Evolutionary conservation across 2,329 filamentous ascomycete genomes (phyloP).

Genomic region (Trichoderma guizhouense): DNA sequence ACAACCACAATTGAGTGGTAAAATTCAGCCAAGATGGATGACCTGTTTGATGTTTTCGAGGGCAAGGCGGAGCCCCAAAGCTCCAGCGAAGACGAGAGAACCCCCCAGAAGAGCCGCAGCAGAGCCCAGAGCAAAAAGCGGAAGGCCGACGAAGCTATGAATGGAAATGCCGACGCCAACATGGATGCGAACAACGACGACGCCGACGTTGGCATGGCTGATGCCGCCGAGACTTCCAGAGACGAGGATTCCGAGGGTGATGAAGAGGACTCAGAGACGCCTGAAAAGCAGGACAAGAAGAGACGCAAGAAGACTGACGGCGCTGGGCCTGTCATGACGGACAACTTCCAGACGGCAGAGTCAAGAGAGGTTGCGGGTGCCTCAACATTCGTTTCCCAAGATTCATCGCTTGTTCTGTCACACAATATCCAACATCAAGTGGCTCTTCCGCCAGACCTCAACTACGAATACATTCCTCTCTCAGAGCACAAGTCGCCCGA

Average conservation of each 20-base stretch:
- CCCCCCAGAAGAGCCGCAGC: conserved; percentile 49
- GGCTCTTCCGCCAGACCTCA: conserved; percentile 85
- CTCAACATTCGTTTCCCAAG: conserved; percentile 62
- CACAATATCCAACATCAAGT: conserved; percentile 99
- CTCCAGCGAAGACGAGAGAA: conserved; percentile 44
- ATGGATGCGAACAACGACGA: conserved; percentile 20
- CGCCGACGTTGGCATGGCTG: conserved; percentile 36
- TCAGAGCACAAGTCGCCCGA: conserved; percentile 89
- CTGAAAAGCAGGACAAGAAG: conserved; percentile 58
- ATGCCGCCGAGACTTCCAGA: conserved; percentile 42
- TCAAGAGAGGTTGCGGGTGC: conserved; percentile 84
- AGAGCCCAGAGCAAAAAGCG: conserved; percentile 74
- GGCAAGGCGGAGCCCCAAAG: conserved; percentile 48
- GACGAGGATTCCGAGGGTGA: conserved; percentile 34
- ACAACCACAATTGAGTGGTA: neutral
- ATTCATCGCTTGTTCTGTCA: conserved; percentile 75
- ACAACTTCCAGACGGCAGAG: conserved; percentile 92
- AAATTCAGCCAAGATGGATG: conserved; percentile 56
- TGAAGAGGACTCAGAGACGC: conserved; percentile 41
- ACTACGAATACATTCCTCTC: conserved; percentile 93
- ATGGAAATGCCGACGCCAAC: conserved; percentile 34
- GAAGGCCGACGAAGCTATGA: conserved; percentile 76
- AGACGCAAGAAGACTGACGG: conserved; percentile 62
- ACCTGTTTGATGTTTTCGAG: conserved; percentile 80
- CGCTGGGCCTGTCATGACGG: conserved; percentile 75